These are phyloP conservation scores for Albatrellus ellisii DNA, from an alignment of 768 basidiomycete species.

Conservation along the genomic window DNA sequence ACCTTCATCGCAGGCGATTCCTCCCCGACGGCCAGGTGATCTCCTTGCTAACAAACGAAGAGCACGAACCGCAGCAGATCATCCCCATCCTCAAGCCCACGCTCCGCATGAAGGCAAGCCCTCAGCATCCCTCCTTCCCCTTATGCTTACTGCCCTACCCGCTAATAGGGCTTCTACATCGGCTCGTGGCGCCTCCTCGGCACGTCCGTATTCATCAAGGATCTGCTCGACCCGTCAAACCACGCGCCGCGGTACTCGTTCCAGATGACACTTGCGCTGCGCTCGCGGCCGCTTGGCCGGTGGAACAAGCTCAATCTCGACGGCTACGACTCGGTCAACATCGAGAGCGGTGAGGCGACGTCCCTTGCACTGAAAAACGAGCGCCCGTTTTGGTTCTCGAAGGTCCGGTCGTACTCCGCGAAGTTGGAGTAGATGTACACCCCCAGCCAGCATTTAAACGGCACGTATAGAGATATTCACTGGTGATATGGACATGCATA, in stretches of 20 bases:
- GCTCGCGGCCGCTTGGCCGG: slow-evolving; percentile 68
- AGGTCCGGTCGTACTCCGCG: slow-evolving; percentile 72
- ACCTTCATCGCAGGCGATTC: slow-evolving; percentile 47
- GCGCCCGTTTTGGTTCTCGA: slow-evolving; percentile 90
- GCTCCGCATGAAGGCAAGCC: slow-evolving; percentile 59
- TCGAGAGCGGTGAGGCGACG: slow-evolving; percentile 60
- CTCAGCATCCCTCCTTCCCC: neutral
- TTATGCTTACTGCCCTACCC: neutral
- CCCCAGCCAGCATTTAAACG: no score
- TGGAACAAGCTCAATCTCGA: slow-evolving; percentile 74
- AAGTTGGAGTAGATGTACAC: no score
- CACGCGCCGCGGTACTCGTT: slow-evolving; percentile 44
- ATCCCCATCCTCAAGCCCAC: slow-evolving; percentile 68
- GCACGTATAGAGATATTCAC: no score
- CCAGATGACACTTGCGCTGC: slow-evolving; percentile 56
- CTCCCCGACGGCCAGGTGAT: slow-evolving; percentile 79
- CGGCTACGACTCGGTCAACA: slow-evolving; percentile 61
- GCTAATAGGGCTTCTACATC: slow-evolving; percentile 47
- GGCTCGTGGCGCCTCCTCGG: slow-evolving; percentile 64
- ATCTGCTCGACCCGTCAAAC: slow-evolving; percentile 42
- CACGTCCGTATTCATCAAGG: slow-evolving; percentile 42
- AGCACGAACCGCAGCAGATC: slow-evolving; percentile 50
- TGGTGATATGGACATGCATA: no score
- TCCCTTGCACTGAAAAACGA: slow-evolving; percentile 71
- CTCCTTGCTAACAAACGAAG: slow-evolving; percentile 76